Evolutionary conservation across 306 rosid genomes (phyloP).

Genomic region (Lathyrus tuberosus): DNA sequence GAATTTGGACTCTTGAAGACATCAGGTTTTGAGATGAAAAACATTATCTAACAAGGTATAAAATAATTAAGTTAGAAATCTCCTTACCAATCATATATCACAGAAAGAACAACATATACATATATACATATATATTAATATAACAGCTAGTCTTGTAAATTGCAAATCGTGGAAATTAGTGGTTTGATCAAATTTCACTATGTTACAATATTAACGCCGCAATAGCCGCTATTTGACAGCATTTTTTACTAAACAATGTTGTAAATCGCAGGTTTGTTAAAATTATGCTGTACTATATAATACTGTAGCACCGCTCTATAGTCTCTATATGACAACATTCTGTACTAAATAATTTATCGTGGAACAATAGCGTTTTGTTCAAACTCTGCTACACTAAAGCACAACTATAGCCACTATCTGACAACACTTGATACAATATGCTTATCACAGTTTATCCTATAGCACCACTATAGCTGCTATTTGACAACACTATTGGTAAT

Average conservation of each 20-base stretch:
- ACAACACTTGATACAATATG: no score
- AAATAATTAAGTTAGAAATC: constrained; percentile 11
- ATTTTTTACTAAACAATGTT: not conserved
- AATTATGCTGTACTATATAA: no score
- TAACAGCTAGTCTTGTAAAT: not conserved
- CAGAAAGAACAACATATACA: not conserved
- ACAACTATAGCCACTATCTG: no score
- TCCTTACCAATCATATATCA: not conserved
- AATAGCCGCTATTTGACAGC: not conserved
- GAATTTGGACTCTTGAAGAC: constrained; percentile 90
- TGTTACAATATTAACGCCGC: not conserved
- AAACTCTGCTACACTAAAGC: no score
- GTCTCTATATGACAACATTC: no score
- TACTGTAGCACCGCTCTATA: not conserved
- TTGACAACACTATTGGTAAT: not conserved
- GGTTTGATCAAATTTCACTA: not conserved
- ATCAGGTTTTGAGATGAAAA: constrained; percentile 91
- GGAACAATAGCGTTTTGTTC: no score
- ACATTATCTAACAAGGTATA: constrained; percentile 56
- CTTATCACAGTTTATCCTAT: no score
- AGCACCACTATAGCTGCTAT: not conserved
- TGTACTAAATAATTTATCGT: no score
- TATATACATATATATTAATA: no score
- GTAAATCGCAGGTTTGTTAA: not conserved
- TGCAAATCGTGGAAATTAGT: not conserved